Evolutionary conservation across 2,329 filamentous ascomycete genomes (phyloP).

Genomic region (Pseudogymnoascus sp.): DNA sequence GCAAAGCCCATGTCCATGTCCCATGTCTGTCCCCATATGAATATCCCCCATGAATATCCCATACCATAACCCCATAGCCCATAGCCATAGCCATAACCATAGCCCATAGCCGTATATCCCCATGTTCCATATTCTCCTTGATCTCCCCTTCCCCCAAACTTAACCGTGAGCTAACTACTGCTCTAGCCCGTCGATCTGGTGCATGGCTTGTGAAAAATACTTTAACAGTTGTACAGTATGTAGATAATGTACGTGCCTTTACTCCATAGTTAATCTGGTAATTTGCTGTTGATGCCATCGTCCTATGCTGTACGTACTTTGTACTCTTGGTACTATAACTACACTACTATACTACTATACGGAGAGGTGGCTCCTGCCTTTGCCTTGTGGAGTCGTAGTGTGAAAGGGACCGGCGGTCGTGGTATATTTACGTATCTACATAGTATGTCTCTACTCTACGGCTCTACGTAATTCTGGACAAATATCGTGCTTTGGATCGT

Average conservation of each 20-base stretch:
- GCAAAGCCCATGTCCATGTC: background rate
- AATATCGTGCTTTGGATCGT: background rate
- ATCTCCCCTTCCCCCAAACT: background rate
- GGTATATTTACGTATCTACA: background rate
- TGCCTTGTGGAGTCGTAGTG: background rate
- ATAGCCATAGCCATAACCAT: background rate
- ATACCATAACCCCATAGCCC: background rate
- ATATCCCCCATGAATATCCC: background rate
- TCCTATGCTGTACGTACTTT: background rate
- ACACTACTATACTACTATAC: background rate
- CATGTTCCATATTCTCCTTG: background rate
- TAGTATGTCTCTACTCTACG: no score
- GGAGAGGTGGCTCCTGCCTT: background rate
- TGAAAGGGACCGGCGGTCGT: background rate
- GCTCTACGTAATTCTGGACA: background rate
- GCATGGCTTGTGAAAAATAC: background rate
- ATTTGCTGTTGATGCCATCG: background rate
- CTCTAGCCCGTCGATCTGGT: background rate
- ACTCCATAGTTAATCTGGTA: no score
- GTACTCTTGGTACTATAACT: background rate
- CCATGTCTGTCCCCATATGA: background rate
- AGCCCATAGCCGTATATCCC: background rate
- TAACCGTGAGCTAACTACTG: background rate
- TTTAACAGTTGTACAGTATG: no score
- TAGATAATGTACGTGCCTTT: no score